Conservation (phyloP, 1,139 yeast species). For the Saccharomyces hybrid region DNA sequence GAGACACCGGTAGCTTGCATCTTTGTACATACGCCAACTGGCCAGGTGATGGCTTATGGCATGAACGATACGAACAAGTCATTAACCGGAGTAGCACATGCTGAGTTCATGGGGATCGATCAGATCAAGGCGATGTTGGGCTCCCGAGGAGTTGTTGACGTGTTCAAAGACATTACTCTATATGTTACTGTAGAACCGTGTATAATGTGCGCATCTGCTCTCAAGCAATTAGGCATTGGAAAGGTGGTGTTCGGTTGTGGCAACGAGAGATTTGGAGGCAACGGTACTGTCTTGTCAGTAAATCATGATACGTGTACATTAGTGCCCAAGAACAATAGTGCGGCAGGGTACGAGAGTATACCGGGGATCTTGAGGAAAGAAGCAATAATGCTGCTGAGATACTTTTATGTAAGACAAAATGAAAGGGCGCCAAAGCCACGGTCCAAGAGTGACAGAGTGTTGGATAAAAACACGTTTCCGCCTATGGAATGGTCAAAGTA, state of each 20-base stretch:
- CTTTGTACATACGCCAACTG: slow-evolving; percentile 40
- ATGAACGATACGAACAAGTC: slow-evolving; percentile 86
- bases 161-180: slow-evolving; percentile 48
- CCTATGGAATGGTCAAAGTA: slow-evolving; percentile 43
- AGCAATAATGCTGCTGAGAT: slow-evolving; percentile 70
- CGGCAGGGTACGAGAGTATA: slow-evolving; percentile 34
- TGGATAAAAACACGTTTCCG: slow-evolving; percentile 62
- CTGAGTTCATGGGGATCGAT: slow-evolving; percentile 76
- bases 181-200: slow-evolving; percentile 98
- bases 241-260: slow-evolving; percentile 85
- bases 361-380: slow-evolving; percentile 81
- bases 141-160: slow-evolving; percentile 6
- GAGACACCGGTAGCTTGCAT: slow-evolving; percentile 76
- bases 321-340: neutral
- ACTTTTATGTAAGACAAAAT: slow-evolving; percentile 80
- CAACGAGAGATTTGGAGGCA: slow-evolving; percentile 93
- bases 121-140: slow-evolving; percentile 18
- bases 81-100: slow-evolving; percentile 79
- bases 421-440: slow-evolving; percentile 77
- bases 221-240: slow-evolving; percentile 69
- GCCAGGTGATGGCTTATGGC: slow-evolving; percentile 61
- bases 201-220: slow-evolving; percentile 93
- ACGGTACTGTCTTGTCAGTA: slow-evolving; percentile 72
- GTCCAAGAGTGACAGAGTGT: slow-evolving; percentile 62
- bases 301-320: slow-evolving; percentile 40